Base-by-base conservation (phyloP, 345 rosid genomes). In the Eucalyptus erythrocorys region DNA sequence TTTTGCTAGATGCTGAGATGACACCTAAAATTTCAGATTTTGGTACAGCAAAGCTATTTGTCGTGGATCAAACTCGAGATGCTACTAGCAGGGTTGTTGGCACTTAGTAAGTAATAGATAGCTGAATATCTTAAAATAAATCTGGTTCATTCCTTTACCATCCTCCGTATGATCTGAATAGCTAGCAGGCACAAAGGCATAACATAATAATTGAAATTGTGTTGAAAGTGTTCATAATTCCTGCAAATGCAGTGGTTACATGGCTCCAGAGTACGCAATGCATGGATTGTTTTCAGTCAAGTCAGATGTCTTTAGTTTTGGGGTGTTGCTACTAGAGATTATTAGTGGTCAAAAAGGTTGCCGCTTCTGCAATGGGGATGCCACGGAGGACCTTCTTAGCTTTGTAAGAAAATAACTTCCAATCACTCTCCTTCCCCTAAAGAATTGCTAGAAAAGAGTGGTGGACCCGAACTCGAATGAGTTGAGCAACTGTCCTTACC, bases 121-220 rank as follows among this genome's bases (percentile, higher is more conserved):
- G 26, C 13, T 34, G 13, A 71, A 4, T 19, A 17, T 71, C 4
- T 71, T 10, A 34, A 34, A 10, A 71, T 17, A 34, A 19, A 71
- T 71, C 6, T 1, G 1, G 7, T 34, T 34, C 9, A 17, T 34
- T 71, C 24, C 79, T 4, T 3, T 5, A 2, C 42, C 1, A 3
- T 34, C 34, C 4, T 71, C 4, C 4, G 0, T 71, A 34, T 8
- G 3, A 71, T 71, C 7, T 71, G 43, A 68, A 68, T 34, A 17
- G 43, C 80, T 34, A 71, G 26, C 26, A 71, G 43, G 3, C 2
- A 17, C 3, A 19, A 17, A 17, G 24, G 81, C 81, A 71, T 1
- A 5, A 13, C 13, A 71, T 71, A 5, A 2, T 71, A 8, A 34
- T 3, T 71, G 26, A 2, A 34, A 34, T 34, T 19, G 81, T 5